Evolutionary conservation across 2,329 filamentous ascomycete genomes (phyloP).

Genomic region (Rhynchosporium agropyri): DNA sequence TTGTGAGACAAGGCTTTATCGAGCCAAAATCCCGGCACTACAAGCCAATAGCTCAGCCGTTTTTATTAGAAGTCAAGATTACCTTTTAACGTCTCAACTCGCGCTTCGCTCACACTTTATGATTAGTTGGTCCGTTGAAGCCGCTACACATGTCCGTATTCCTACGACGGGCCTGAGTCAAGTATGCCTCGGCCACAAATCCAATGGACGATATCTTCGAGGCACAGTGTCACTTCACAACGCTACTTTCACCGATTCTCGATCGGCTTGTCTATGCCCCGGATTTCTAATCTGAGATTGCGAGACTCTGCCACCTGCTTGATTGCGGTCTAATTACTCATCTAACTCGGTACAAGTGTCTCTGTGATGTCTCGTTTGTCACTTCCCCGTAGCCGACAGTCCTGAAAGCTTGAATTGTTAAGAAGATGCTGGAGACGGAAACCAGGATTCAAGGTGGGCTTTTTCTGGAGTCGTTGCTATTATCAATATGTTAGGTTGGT

Average conservation of each 20-base stretch:
- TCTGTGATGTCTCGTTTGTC: not conserved
- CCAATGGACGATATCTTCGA: too few species aligned
- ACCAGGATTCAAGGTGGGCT: not conserved
- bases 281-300: too few species aligned
- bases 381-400: conserved; percentile 3
- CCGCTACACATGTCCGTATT: too few species aligned
- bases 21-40: not conserved
- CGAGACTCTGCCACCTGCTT: not conserved
- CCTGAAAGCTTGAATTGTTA: not conserved
- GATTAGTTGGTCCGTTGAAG: too few species aligned
- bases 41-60: not conserved
- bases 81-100: not conserved
- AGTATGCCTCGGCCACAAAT: too few species aligned
- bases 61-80: not conserved
- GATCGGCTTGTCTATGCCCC: not conserved
- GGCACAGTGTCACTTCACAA: not conserved
- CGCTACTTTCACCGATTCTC: not conserved
- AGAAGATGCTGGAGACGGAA: not conserved
- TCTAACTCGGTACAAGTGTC: not conserved
- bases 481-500: conserved; percentile 7
- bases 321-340: not conserved
- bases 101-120: too few species aligned
- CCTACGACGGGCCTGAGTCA: too few species aligned
- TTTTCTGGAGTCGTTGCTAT: not conserved
- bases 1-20: not conserved